These are phyloP conservation scores for Hydnomerulius pinastri DNA, from an alignment of 768 basidiomycete genomes.

Conservation along the genomic window DNA sequence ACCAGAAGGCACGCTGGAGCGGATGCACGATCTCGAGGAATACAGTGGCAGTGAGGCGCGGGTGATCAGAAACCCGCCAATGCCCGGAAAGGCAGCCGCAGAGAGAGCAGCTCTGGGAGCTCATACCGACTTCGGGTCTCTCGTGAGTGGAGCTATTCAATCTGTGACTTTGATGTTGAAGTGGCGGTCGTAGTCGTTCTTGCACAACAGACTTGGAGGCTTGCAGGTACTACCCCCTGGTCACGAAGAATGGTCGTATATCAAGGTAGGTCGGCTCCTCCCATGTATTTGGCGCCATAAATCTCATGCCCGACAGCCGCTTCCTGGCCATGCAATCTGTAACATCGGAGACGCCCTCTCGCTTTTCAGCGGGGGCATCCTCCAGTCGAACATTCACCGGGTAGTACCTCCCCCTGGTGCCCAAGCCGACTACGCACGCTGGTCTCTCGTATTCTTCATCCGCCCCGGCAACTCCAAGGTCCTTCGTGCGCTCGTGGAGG, in stretches of 20 bases:
- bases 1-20: constrained; percentile 46
- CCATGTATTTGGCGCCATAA: neutral
- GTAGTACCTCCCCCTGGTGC: constrained; percentile 62
- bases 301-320: constrained; percentile 34
- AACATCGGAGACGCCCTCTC: constrained; percentile 65
- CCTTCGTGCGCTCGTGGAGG: constrained; percentile 52
- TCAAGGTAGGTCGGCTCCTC: constrained; percentile 44
- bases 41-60: constrained; percentile 60
- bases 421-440: constrained; percentile 55
- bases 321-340: constrained; percentile 59
- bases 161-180: neutral
- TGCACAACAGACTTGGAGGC: constrained; percentile 71
- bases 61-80: constrained; percentile 50
- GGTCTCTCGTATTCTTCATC: constrained; percentile 71
- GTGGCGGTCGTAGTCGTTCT: constrained; percentile 51
- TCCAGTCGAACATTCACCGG: constrained; percentile 64
- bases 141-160: constrained; percentile 39
- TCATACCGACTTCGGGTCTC: constrained; percentile 76
- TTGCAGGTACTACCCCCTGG: constrained; percentile 69
- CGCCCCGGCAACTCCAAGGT: constrained; percentile 56
- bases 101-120: constrained; percentile 54
- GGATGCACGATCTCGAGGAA: constrained; percentile 46
- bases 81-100: constrained; percentile 22
- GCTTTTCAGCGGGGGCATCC: constrained; percentile 63
- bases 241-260: constrained; percentile 63